Evolutionary conservation across 208 protist species (phyloP).

Genomic region (Phytomonas serpens): DNA sequence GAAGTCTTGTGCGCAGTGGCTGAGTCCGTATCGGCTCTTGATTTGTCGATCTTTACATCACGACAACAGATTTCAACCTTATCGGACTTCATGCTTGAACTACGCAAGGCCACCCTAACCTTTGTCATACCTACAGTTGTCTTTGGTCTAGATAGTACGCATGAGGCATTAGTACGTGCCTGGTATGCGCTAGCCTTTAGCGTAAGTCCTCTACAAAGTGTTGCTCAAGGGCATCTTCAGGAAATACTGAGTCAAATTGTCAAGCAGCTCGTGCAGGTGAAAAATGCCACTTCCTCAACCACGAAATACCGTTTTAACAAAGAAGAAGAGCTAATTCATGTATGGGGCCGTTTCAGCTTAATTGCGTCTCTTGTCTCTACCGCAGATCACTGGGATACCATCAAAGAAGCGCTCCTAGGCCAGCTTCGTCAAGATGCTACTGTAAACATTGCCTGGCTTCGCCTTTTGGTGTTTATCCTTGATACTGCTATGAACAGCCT

Average conservation of each 20-base stretch:
- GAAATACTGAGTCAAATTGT: conserved; percentile 47
- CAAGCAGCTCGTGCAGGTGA: conserved; percentile 24
- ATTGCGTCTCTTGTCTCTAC: conserved; percentile 39
- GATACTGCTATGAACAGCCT: conserved; percentile 36
- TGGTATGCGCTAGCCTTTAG: conserved; percentile 58
- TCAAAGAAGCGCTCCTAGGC: conserved; percentile 20
- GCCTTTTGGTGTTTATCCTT: conserved; percentile 27
- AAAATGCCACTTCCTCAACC: not conserved
- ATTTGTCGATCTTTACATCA: conserved; percentile 45
- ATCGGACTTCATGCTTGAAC: conserved; percentile 38
- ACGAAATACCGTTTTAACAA: not conserved
- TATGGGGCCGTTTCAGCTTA: conserved; percentile 54
- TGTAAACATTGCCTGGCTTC: not conserved
- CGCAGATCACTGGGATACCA: conserved; percentile 30
- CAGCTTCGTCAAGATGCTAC: conserved; percentile 3
- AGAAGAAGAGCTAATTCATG: not conserved
- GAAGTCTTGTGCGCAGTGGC: conserved; percentile 35
- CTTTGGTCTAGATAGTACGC: conserved; percentile 9
- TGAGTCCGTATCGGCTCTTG: conserved; percentile 37
- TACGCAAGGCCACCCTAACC: conserved; percentile 36
- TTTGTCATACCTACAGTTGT: conserved; percentile 12
- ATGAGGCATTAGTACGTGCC: conserved; percentile 35
- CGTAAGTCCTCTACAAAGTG: conserved; percentile 47
- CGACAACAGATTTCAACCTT: conserved; percentile 29
- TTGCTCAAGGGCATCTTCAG: conserved; percentile 58